phyloP scores from a whole-genome alignment of 768 basidiomycete species.

The Hebeloma cylindrosporum region DNA sequence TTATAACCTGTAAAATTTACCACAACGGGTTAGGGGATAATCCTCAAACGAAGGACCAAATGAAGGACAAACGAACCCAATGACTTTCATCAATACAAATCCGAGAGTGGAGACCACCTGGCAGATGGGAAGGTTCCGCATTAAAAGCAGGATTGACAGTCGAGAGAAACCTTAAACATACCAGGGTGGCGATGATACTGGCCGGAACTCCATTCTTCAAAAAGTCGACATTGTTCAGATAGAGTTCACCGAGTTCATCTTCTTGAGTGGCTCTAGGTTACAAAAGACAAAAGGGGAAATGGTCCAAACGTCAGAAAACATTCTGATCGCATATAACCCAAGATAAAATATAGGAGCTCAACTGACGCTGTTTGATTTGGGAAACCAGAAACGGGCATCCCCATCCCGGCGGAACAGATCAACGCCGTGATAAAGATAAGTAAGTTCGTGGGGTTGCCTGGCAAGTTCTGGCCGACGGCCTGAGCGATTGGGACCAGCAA shows the following conservation, averaged over 20 bases:
- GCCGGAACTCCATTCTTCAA: conserved; percentile 93
- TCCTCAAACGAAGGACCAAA: background rate
- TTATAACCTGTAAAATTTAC: too few species aligned
- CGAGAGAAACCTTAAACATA: conserved; percentile 35
- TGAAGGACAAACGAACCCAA: conserved; percentile 62
- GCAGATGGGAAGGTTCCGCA: conserved; percentile 5
- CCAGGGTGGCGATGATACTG: conserved; percentile 84
- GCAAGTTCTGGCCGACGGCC: conserved; percentile 81
- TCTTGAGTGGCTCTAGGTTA: conserved; percentile 84
- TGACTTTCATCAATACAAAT: conserved; percentile 68
- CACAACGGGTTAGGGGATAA: too few species aligned
- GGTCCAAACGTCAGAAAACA: conserved; percentile 20
- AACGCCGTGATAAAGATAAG: conserved; percentile 93
- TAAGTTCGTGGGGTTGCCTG: conserved; percentile 67
- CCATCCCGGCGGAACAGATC: conserved; percentile 96
- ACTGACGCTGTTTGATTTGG: conserved; percentile 96
- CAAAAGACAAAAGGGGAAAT: conserved; percentile 10
- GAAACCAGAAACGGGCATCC: conserved; percentile 98
- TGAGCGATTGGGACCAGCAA: conserved; percentile 96
- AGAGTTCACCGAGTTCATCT: conserved; percentile 89
- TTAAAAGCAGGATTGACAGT: conserved; percentile 5
- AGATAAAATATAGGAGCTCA: conserved; percentile 8
- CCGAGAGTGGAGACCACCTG: conserved; percentile 88
- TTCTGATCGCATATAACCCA: conserved; percentile 11
- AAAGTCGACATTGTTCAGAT: conserved; percentile 85